These are phyloP conservation scores for Ascocoryne sarcoides DNA, from an alignment of 2,329 filamentous ascomycete genomes.

Conservation along the genomic window DNA sequence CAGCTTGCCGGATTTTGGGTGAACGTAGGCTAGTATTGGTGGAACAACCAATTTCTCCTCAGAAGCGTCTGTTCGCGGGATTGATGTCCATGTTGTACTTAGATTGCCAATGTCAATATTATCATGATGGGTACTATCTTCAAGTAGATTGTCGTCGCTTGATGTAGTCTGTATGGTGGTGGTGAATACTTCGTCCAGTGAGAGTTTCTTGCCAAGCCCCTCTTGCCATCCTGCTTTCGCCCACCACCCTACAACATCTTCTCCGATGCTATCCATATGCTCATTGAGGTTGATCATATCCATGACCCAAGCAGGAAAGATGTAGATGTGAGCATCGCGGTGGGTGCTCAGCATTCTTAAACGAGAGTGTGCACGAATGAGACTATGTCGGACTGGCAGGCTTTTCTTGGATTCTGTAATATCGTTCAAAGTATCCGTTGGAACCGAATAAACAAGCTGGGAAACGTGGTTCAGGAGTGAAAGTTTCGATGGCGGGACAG, in stretches of 20 bases:
- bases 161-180: constrained; percentile 33
- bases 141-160: constrained; percentile 27
- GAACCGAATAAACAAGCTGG: constrained; percentile 77
- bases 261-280: constrained; percentile 76
- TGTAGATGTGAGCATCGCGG: constrained; percentile 88
- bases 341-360: constrained; percentile 76
- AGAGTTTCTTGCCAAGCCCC: constrained; percentile 69
- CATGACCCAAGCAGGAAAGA: constrained; percentile 86
- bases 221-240: constrained; percentile 88
- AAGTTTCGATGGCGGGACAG: constrained; percentile 49
- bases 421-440: constrained; percentile 83
- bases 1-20: constrained; percentile 48
- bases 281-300: constrained; percentile 75
- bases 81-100: constrained; percentile 27
- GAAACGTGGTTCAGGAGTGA: constrained; percentile 61
- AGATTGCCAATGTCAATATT: constrained; percentile 23
- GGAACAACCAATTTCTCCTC: constrained; percentile 45
- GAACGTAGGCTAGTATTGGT: constrained; percentile 73
- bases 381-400: constrained; percentile 64
- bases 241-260: constrained; percentile 93
- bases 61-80: constrained; percentile 9
- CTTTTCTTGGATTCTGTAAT: constrained; percentile 66
- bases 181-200: constrained; percentile 57
- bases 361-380: constrained; percentile 65
- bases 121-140: constrained; percentile 22